Base-by-base conservation (phyloP, 225 moss, liverwort and hornwort species). In the Ulota crispa region DNA sequence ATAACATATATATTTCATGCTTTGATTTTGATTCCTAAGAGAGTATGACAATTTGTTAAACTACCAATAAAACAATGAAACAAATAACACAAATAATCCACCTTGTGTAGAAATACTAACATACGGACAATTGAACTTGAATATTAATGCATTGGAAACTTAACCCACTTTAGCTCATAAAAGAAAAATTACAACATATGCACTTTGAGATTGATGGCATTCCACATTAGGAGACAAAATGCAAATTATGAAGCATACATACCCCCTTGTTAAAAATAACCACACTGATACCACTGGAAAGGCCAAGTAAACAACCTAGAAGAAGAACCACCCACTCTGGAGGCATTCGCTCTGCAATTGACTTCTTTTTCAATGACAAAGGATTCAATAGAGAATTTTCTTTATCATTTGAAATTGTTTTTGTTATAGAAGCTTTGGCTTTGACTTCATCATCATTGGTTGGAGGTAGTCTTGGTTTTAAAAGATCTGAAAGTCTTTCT, bases 281-380 rank as follows among this genome's bases (percentile, higher is more conserved):
- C 34, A 99, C 96, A 87, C 94, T 94, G 20, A 96, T 88, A 63
- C 99, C 99, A 80, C 88, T 99, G 2, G 96, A 92, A 28, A 96
- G 83, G 70, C 99, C 99, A 20, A 99, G 81, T 11, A 94, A 78
- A 84, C 99, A 99, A 52, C 96, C 99, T 42, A 99, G 80, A 34
- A 99, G 90, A 34, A 99, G 91, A 82, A 94, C 92, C 80, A 89
- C 94, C 99, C 96, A 99, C 71, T 99, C 99, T 23, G 94, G 99
- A 72, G 99, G 96, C 72, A 96, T 79, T 72, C 87, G 84, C 26
- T 93, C 93, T 53, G 91, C 89, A 78, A 99, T 52, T 1, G 96
- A 94, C 9, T 83, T 91, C 27, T 85, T 84, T 64, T 89, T 88
- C 31, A 64, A 15, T 0, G n/a, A 26, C 4, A 65, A 6, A 5